Evolutionary conservation across 2,329 filamentous ascomycete genomes (phyloP), one percentile per base, ranked within the genome.

Genomic region (Fusarium sp.): DNA sequence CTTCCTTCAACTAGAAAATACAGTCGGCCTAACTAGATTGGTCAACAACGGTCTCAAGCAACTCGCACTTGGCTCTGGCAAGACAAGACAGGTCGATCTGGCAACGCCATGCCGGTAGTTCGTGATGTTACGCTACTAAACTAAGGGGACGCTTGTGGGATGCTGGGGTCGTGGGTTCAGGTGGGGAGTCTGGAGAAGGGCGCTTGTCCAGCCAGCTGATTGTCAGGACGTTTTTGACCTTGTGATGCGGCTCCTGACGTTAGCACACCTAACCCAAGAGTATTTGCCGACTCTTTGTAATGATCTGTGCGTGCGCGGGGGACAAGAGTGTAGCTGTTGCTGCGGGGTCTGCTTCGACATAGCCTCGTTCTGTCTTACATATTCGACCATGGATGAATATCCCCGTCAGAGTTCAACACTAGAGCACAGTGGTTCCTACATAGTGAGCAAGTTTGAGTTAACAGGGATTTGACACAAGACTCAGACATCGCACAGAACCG

Each of bases 41-140:
- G 37, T 45, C 10, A 20, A 34, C 35, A 9, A 34, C 18, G n/a
- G 61, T 57, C n/a, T 56, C 27, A 43, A 35, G 14, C 35, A 43
- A 57, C 50, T 30, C 7, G n/a, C 27, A 43, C 25, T 25, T 30
- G 58, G n/a, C 60, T 63, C 60, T 30, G 34, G 30, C 25, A 43
- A 43, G 41, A 41, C 25, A 43, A 43, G 41, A 41, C 32, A 64
- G 39, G 45, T 20, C 32, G 41, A 60, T 60, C 63, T 52, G 48
- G 32, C 39, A 52, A 60, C 52, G 35, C 54, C 35, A 67, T 74
- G 69, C 48, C 56, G 66, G 72, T 64, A 73, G 69, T 75, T 67
- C 32, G n/a, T 66, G 57, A 62, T 37, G 43, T 37, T 50, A 50
- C 52, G 32, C 32, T 71, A 60, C 68, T 68, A 68, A 68, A 52